phyloP scores from a whole-genome alignment of 306 rosid species.

The Cicer judaicum region DNA sequence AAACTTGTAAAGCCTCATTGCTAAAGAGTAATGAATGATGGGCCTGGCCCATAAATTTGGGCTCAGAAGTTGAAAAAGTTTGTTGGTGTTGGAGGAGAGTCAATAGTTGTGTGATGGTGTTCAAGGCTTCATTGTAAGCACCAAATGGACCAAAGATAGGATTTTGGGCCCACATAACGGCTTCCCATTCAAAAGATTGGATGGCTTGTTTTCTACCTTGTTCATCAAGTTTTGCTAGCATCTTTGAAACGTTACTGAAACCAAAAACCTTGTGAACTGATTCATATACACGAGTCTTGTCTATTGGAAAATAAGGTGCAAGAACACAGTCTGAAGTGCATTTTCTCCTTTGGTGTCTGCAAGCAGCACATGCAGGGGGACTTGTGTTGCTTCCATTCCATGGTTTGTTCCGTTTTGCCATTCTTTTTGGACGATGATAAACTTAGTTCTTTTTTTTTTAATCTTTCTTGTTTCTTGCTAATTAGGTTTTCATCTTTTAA shows the following conservation, averaged over 20 bases:
- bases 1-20: neutral
- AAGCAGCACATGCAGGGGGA: constrained; percentile 17
- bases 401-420: neutral
- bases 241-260: neutral
- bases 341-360: constrained; percentile 22
- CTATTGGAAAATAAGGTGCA: neutral
- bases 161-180: constrained; percentile 15
- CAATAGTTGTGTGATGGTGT: neutral
- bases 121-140: neutral
- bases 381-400: neutral
- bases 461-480: neutral
- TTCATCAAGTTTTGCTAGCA: neutral
- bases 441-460: neutral
- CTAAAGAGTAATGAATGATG: neutral
- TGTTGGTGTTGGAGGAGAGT: neutral
- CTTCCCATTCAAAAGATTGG: constrained; percentile 25
- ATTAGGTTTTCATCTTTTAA: neutral
- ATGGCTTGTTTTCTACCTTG: constrained; percentile 26
- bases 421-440: neutral
- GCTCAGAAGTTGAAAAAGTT: neutral
- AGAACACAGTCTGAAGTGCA: constrained; percentile 8
- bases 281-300: neutral
- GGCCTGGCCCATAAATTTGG: neutral
- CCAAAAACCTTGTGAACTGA: constrained; percentile 29
- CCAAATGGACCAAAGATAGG: constrained; percentile 29